Base-by-base conservation (phyloP, 352 stramenopile genomes). In the Globisporangium canariense region DNA sequence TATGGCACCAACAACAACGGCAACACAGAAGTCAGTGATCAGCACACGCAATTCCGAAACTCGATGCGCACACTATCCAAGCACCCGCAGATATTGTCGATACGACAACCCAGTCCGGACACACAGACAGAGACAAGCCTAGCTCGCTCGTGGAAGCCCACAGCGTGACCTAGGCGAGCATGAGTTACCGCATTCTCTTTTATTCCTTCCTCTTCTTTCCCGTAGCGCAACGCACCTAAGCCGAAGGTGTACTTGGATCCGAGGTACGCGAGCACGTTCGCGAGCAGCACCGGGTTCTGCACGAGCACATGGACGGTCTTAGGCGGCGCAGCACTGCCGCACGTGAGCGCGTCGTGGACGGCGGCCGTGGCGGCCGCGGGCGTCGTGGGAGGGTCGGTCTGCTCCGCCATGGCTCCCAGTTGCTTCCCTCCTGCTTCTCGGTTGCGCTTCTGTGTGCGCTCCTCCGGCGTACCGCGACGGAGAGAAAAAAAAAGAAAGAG, bases 181-280 rank as follows among this genome's bases (percentile, higher is more conserved):
- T 9, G 4, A 20, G 10, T 5, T 20, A 20, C 43, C 16, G 1
- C 3, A 30, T 41, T 57, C 9, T 38, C 30, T 52, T 14, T 52
- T 6, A 46, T 46, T 46, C 10, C 9, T 25, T 58, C 16, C 45
- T 58, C 16, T 58, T 58, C 32, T 28, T 58, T 58, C 52, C 52
- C 52, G 52, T 20, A 52, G 7, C 8, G 20, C 43, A 51, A 60
- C 54, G 61, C 71, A 91, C 82, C 75, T 34, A 91, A 62, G 16
- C 73, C 54, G 32, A 71, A 69, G 7, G 79, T 80, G 43, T 93
- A 81, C 34, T 79, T 69, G 5, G 78, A 83, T 3, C 81, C 80
- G 38, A 91, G 70, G 62, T 86, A 93, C 43, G 70, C 73, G 18
- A 95, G 69, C 47, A 93, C 60, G 18, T 71, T 76, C 47, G 84